Base-by-base conservation (phyloP, 2,329 filamentous ascomycete species). In the Alternaria ventricosa region DNA sequence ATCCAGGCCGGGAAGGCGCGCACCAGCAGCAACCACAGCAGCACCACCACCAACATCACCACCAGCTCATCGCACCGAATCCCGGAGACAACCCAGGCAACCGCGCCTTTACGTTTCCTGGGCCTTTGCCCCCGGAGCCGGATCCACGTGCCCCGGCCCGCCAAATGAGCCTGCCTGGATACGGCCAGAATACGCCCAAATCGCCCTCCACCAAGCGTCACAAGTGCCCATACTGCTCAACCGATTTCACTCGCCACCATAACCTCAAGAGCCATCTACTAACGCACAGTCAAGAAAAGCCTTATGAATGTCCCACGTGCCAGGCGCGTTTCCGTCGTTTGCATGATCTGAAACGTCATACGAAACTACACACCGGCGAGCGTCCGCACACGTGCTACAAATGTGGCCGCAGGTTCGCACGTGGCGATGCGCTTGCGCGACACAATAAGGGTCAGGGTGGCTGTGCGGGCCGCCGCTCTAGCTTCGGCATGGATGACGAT, bases 261-360 rank as follows among this genome's bases (percentile, higher is more conserved):
- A 98, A 99, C 75, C 87, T 98, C 27, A 99, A 98, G 83, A 97
- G 94, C 71, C 96, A 99, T 82, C 87, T 99, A 61, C 88, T 99
- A 77, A 98, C 96, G 0, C 96, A 98, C 80, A 97, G 94, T 75
- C 95, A 99, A 84, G 96, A 99, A 80, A 99, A 99, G 81, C 96
- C 96, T 0, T 99, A 96, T 76, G 88, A 96, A 27, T 99, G 96
- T 78, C 90, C 93, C 66, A 93, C 92, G n/a, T 99, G 96, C 79
- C 89, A 95, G 72, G 92, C 96, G 80, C 90, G 95, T 56, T 99
- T 99, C 81, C 89, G 96, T 59, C 89, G 96, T 67, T 85, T 98
- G 55, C 96, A 99, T 78, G 96, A 99, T 76, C 82, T 99, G 69
- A 99, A 99, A 83, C 89, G 96, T 44, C 96, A 99, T 79, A 94